phyloP scores from a whole-genome alignment of 2,329 filamentous ascomycete genomes.

The Ustilaginoidea virens region DNA sequence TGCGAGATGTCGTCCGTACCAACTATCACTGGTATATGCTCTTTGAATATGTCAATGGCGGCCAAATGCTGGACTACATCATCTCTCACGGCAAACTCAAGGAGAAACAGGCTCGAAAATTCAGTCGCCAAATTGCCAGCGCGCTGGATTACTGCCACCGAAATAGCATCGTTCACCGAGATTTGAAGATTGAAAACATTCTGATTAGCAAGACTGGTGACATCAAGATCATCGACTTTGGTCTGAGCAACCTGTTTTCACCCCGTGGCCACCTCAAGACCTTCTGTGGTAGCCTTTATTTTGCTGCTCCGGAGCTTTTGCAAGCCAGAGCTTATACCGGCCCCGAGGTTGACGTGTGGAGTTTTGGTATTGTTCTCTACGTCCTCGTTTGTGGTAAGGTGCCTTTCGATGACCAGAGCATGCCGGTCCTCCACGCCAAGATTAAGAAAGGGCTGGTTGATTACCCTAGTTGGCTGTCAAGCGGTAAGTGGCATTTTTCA shows the following conservation, averaged over 20 bases:
- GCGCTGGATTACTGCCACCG: conserved; percentile 94
- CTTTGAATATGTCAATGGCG: conserved; percentile 96
- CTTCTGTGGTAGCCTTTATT: conserved; percentile 95
- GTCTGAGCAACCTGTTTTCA: conserved; percentile 88
- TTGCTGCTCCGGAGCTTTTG: conserved; percentile 86
- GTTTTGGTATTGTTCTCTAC: conserved; percentile 95
- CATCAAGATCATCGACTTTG: conserved; percentile 99
- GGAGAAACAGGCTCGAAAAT: conserved; percentile 96
- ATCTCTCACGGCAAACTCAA: conserved; percentile 95
- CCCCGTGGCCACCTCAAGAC: conserved; percentile 79
- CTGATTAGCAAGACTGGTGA: conserved; percentile 97
- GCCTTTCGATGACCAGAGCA: conserved; percentile 97
- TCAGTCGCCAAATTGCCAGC: conserved; percentile 91
- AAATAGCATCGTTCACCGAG: conserved; percentile 94
- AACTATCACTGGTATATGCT: conserved; percentile 99
- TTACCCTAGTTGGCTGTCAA: conserved; percentile 84
- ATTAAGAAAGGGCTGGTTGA: conserved; percentile 96
- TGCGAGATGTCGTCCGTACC: conserved; percentile 88
- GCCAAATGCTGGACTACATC: conserved; percentile 99
- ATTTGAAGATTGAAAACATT: conserved; percentile 98
- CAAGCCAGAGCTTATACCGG: conserved; percentile 91
- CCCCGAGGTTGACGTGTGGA: conserved; percentile 96
- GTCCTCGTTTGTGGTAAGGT: conserved; percentile 96
- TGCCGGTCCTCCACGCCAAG: conserved; percentile 95
- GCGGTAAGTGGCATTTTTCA: conserved; percentile 37